These are phyloP conservation scores for Ustulina deusta DNA, from an alignment of 2,329 filamentous ascomycete species.

Conservation along the genomic window DNA sequence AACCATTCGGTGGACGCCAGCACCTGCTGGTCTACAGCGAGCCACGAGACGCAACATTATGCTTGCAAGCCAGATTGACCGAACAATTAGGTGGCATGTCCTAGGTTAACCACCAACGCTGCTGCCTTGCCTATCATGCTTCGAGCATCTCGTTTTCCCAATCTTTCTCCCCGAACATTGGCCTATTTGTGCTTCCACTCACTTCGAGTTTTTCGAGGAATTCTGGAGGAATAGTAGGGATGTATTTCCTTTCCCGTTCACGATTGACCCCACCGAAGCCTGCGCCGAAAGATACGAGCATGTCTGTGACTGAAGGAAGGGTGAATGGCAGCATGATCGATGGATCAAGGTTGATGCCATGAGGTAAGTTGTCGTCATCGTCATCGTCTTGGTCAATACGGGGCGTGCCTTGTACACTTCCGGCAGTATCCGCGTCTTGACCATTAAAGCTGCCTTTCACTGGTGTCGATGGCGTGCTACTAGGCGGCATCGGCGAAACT, in stretches of 20 bases:
- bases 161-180: slow-evolving; percentile 72
- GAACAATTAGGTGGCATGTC: slow-evolving; percentile 26
- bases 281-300: slow-evolving; percentile 94
- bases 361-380: slow-evolving; percentile 76
- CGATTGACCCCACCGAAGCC: slow-evolving; percentile 93
- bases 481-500: slow-evolving; percentile 56
- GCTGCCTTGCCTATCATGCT: slow-evolving; percentile 49
- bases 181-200: slow-evolving; percentile 62
- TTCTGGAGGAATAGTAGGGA: slow-evolving; percentile 93
- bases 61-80: slow-evolving; percentile 39
- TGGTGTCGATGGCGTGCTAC: slow-evolving; percentile 54
- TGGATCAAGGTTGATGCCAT: slow-evolving; percentile 85
- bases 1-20: slow-evolving; percentile 39
- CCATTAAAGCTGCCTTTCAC: slow-evolving; percentile 55
- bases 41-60: slow-evolving; percentile 22
- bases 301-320: slow-evolving; percentile 95
- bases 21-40: slow-evolving; percentile 34
- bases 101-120: slow-evolving; percentile 35
- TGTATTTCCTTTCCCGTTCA: slow-evolving; percentile 93
- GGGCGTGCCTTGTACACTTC: slow-evolving; percentile 58
- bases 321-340: slow-evolving; percentile 94
- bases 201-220: slow-evolving; percentile 88
- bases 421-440: slow-evolving; percentile 58
- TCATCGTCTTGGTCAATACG: slow-evolving; percentile 67
- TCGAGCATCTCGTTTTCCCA: slow-evolving; percentile 73